A percentile compares a stretch with the other conserved stretches of the same genome.
These are phyloP conservation scores for Aureobasidium zeae DNA, from an alignment of 2,329 filamentous ascomycete genomes.

Conservation along the genomic window DNA sequence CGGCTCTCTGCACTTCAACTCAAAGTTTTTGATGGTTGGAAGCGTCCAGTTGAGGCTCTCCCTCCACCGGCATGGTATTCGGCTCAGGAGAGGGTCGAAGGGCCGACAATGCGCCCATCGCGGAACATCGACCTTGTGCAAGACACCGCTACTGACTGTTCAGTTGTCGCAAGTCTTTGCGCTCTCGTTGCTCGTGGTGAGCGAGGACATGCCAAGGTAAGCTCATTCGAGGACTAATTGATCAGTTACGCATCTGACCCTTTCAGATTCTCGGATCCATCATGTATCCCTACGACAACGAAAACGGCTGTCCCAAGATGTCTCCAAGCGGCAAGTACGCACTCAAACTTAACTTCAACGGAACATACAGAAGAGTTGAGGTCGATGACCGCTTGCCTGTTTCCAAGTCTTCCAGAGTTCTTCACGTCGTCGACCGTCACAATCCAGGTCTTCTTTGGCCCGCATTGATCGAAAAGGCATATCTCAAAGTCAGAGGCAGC, in stretches of 20 bases:
- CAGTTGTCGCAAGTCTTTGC: constrained; percentile 90
- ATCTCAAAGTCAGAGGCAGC: constrained; percentile 86
- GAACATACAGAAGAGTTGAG: constrained; percentile 74
- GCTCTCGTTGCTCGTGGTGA: constrained; percentile 63
- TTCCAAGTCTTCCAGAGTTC: constrained; percentile 62
- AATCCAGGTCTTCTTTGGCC: constrained; percentile 83
- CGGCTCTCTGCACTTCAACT: constrained; percentile 65
- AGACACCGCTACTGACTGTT: constrained; percentile 92
- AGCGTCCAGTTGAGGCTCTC: constrained; percentile 62
- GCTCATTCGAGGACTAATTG: constrained; percentile 16
- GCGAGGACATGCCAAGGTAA: constrained; percentile 59
- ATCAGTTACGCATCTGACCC: neutral
- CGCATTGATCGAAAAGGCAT: constrained; percentile 88
- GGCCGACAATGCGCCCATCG: constrained; percentile 48
- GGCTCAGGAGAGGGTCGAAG: constrained; percentile 24
- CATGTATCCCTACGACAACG: constrained; percentile 64
- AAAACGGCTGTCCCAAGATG: constrained; percentile 47
- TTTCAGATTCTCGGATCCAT: constrained; percentile 58
- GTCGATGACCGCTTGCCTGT: constrained; percentile 83
- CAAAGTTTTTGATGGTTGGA: constrained; percentile 75
- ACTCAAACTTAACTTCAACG: constrained; percentile 90
- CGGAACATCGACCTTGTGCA: constrained; percentile 75
- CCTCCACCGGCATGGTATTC: constrained; percentile 35
- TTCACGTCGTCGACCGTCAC: constrained; percentile 80
- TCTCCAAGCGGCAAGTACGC: constrained; percentile 84